A percentile compares a stretch with the other conserved stretches of the same genome.
Evolutionary conservation across 306 rosid genomes (phyloP).

Genomic region (Cicer judaicum): DNA sequence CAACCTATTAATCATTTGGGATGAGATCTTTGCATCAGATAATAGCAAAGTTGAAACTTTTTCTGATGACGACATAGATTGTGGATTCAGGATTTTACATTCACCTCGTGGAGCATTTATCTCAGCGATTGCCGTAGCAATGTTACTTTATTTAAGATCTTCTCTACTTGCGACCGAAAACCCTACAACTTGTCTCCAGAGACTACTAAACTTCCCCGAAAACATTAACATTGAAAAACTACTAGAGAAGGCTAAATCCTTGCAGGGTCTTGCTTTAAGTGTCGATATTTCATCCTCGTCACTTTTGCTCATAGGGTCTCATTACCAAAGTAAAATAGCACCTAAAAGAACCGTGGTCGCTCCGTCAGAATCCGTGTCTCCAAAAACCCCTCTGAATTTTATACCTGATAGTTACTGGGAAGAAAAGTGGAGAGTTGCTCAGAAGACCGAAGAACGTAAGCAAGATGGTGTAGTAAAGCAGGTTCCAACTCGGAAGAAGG

Average conservation of each 20-base stretch:
- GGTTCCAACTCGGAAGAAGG: constrained; percentile 65
- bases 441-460: constrained; percentile 71
- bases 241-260: constrained; percentile 81
- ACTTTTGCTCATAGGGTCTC: constrained; percentile 49
- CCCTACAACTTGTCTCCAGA: constrained; percentile 92
- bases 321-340: constrained; percentile 51
- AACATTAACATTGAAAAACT: constrained; percentile 66
- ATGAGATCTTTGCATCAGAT: constrained; percentile 84
- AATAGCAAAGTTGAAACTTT: constrained; percentile 55
- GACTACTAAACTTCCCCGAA: constrained; percentile 83
- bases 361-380: constrained; percentile 65
- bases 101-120: constrained; percentile 92
- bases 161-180: constrained; percentile 91
- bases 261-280: constrained; percentile 73
- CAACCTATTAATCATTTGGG: constrained; percentile 85
- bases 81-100: constrained; percentile 60
- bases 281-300: constrained; percentile 61
- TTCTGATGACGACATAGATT: constrained; percentile 57
- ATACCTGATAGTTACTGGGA: constrained; percentile 95
- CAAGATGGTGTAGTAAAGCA: constrained; percentile 52
- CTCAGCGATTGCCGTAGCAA: constrained; percentile 84
- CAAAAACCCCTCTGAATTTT: constrained; percentile 67
- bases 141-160: constrained; percentile 88
- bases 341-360: constrained; percentile 55
- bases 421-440: constrained; percentile 95